A percentile compares a stretch with the other conserved stretches of the same genome.
These are phyloP conservation scores for Salpingoeca rosetta DNA, from an alignment of 78 protist genomes.

Conservation along the genomic window DNA sequence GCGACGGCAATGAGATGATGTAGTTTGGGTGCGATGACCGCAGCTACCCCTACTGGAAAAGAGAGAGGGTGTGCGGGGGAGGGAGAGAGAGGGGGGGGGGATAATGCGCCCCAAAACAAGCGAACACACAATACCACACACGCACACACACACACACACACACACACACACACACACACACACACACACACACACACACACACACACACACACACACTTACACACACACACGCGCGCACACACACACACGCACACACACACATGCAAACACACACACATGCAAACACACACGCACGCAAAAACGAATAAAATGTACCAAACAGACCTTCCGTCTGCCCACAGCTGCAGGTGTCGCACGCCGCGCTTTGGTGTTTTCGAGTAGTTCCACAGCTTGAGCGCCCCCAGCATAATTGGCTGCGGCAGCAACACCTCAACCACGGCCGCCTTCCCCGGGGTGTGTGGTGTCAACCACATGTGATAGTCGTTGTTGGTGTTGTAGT, in stretches of 20 bases:
- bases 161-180: background rate
- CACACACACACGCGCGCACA: background rate
- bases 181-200: background rate
- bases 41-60: too few relatives aligned
- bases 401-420: constrained; percentile 36
- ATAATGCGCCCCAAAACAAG: background rate
- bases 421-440: constrained; percentile 18
- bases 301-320: background rate
- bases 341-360: constrained; percentile 39
- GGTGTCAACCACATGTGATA: constrained; percentile 56
- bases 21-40: too few relatives aligned
- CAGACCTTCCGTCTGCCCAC: background rate
- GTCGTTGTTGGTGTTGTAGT: constrained; percentile 31
- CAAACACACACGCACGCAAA: background rate
- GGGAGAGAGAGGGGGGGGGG: too few relatives aligned
- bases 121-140: background rate
- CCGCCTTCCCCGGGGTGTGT: background rate
- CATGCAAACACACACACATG: too few relatives aligned
- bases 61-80: too few relatives aligned
- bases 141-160: too few relatives aligned
- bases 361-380: constrained; percentile 28
- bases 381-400: constrained; percentile 55
- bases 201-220: background rate
- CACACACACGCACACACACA: background rate
- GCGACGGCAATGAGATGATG: too few relatives aligned